A percentile compares a stretch with the other conserved stretches of the same genome.
Conservation (phyloP, 2,329 filamentous ascomycete genomes). For the Neodidymelliopsis sp. region DNA sequence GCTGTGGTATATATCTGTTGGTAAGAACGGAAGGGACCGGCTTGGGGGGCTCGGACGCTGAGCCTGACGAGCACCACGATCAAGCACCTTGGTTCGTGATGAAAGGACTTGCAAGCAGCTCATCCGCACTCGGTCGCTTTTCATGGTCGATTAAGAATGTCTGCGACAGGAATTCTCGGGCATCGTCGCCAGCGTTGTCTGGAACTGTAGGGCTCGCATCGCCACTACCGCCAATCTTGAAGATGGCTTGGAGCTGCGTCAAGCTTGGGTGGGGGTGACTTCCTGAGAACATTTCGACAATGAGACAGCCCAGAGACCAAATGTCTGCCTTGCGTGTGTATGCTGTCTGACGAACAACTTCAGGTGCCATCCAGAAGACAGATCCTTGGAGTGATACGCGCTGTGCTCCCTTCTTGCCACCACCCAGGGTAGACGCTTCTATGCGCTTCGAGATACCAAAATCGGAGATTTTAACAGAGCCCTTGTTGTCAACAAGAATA, state of each 20-base stretch:
- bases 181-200: conserved; percentile 83
- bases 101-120: conserved; percentile 85
- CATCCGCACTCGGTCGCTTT: conserved; percentile 88
- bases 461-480: conserved; percentile 98
- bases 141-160: conserved; percentile 98
- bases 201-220: conserved; percentile 89
- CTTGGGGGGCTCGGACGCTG: too few species aligned
- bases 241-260: conserved; percentile 96
- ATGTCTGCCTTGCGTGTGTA: conserved; percentile 99
- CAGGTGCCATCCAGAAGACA: conserved; percentile 99
- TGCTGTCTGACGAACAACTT: conserved; percentile 96
- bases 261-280: conserved; percentile 96
- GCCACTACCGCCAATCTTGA: conserved; percentile 88
- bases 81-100: conserved; percentile 68
- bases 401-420: conserved; percentile 46
- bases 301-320: conserved; percentile 94
- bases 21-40: conserved; percentile 7
- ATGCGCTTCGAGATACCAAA: conserved; percentile 99
- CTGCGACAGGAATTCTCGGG: conserved; percentile 80
- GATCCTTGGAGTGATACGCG: conserved; percentile 88
- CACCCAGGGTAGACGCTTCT: conserved; percentile 79
- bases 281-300: conserved; percentile 99
- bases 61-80: background rate
- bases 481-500: conserved; percentile 98
- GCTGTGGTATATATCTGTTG: conserved; percentile 1